Evolutionary conservation across 2,329 filamentous ascomycete genomes (phyloP).

Genomic region (Cladosporium cucumerinum): DNA sequence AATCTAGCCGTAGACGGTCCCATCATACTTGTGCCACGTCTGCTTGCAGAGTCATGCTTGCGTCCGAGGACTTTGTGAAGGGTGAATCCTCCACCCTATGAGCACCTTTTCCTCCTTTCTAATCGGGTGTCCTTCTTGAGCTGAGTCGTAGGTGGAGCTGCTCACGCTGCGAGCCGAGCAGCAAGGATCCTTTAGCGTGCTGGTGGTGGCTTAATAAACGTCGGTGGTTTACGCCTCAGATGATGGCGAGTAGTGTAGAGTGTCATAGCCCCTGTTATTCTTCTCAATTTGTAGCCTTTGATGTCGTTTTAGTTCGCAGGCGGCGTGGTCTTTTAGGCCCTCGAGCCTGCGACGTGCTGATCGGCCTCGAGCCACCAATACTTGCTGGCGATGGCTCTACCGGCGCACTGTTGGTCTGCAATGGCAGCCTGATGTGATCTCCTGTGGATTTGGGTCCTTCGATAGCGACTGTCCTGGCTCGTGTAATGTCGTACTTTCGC

Average conservation of each 20-base stretch:
- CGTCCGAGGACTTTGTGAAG: too few relatives aligned
- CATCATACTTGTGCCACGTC: too few relatives aligned
- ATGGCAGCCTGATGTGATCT: not conserved
- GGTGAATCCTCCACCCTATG: too few relatives aligned
- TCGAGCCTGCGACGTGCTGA: not conserved
- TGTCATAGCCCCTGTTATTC: not conserved
- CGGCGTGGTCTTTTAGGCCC: too few relatives aligned
- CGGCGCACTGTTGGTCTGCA: not conserved
- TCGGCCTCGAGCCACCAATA: too few relatives aligned
- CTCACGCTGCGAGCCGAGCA: too few relatives aligned
- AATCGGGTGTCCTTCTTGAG: too few relatives aligned
- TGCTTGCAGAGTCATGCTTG: too few relatives aligned
- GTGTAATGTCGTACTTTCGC: not conserved
- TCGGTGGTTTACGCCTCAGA: not conserved
- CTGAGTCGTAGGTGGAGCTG: too few relatives aligned
- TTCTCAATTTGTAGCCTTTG: not conserved
- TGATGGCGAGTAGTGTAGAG: not conserved
- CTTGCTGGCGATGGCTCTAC: not conserved
- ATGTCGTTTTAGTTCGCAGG: not conserved
- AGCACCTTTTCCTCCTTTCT: too few relatives aligned
- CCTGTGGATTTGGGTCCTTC: not conserved
- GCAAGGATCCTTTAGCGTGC: not conserved
- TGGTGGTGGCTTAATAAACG: not conserved
- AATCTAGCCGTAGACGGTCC: too few relatives aligned
- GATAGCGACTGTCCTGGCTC: not conserved